Base-by-base conservation (phyloP, 768 basidiomycete species). In the Baorangia bicolor region DNA sequence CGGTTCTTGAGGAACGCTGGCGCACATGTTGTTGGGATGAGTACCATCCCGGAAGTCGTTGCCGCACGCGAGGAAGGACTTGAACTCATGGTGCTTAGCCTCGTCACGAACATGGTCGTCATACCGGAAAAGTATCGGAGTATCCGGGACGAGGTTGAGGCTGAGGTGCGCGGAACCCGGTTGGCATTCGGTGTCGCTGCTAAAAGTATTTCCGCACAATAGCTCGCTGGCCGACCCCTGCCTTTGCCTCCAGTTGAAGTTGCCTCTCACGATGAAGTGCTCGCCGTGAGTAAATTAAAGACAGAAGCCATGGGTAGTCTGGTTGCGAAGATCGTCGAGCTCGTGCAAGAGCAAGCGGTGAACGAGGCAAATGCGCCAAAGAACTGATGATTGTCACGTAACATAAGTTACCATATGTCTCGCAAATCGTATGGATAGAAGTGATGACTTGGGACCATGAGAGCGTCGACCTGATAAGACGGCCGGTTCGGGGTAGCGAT, bases 1-100 rank as follows among this genome's bases (percentile, higher is more conserved):
- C 77, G 86, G 45, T 85, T 94, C 73, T 74, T 95, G 38, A 75
- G 88, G 16, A 72, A 74, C 9, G 84, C 83, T 0, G 93, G 93
- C 4, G 93, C 88, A 1, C 91, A 92, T 62, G 88, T 94, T n/a
- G 93, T 94, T 2, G 93, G 93, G 2, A 95, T 95, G 93, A 92
- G 90, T 61, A 95, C 94, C 0, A 82, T 94, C 16, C 93, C 92
- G 0, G 93, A 95, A 72, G 93, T 95, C 25, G 75, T 94, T 23
- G 88, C 84, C 0, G 93, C 88, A 10, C 73, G 84, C 45, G 85
- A 92, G 66, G 88, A 86, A 64, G 88, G 86, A 0, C 61, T 95
- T 52, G 80, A 89, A 51, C 83, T 89, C 49, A 76, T 90, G 72
- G 92, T 89, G 5, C 74, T 95, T 40, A 93, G 89, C 61, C 78